Conservation (phyloP, 768 basidiomycete species). For the Termitomyces sp. region DNA sequence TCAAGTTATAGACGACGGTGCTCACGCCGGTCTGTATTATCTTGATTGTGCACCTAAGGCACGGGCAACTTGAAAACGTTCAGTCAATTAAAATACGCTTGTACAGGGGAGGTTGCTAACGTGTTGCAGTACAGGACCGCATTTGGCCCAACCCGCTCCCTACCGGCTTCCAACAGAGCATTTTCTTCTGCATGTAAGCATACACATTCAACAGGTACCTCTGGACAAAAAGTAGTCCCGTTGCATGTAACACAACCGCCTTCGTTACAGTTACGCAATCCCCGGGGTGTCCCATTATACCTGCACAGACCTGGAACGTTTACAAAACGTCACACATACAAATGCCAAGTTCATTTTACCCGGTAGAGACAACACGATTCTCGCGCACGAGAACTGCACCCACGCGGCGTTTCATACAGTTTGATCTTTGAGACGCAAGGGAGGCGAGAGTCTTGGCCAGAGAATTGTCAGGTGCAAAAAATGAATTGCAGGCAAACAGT, state of each 20-base stretch:
- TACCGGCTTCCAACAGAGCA: conserved; percentile 88
- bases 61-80: conserved; percentile 73
- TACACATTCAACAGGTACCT: conserved; percentile 70
- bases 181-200: conserved; percentile 99
- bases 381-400: conserved; percentile 90
- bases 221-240: conserved; percentile 36
- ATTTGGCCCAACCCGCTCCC: conserved; percentile 79
- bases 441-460: conserved; percentile 74
- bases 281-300: conserved; percentile 95
- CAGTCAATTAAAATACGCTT: not conserved
- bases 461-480: not conserved
- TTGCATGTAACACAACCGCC: conserved; percentile 89
- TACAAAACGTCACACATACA: not conserved
- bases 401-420: conserved; percentile 96
- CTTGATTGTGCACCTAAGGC: conserved; percentile 93
- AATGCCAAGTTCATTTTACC: conserved; percentile 36
- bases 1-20: conserved; percentile 90
- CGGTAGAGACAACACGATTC: conserved; percentile 73
- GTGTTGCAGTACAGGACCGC: conserved; percentile 98
- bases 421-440: conserved; percentile 83
- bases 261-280: conserved; percentile 83
- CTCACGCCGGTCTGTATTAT: conserved; percentile 93
- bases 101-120: conserved; percentile 39
- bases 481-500: not conserved
- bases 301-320: conserved; percentile 30